Evolutionary conservation across 2,329 filamentous ascomycete genomes (phyloP), one percentile per base, ranked within the genome.

Genomic region (Aspergillus fumigatus): DNA sequence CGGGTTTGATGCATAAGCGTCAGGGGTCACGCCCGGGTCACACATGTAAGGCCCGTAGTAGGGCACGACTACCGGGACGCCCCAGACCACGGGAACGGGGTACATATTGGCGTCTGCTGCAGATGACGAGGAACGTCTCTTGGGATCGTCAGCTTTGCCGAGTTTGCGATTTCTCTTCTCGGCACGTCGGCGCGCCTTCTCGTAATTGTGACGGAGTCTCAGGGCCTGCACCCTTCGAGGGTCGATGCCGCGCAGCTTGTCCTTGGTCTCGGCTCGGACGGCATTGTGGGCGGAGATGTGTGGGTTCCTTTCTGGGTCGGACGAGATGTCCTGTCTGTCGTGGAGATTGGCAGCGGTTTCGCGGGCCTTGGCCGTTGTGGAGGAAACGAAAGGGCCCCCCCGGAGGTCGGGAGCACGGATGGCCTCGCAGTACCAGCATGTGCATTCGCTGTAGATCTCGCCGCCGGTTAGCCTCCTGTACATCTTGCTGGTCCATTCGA

Each of bases 251-350:
- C 49, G 4, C 67, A 63, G 8, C 59, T 53, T 9, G 43, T 62
- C 49, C 3, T 27, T 53, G 3, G 48, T 48, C 7, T 58, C 56
- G 21, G 61, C 64, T 5, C 73, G 73, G 7, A 91, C 84, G 1
- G 88, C 82, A 64, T 86, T 90, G 76, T 93, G 89, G 0, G 87
- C 80, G 0, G 86, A 89, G 59, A 93, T 87, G 67, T 93, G 89
- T 0, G 86, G 82, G 21, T 83, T 84, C 53, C 81, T 83, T 51
- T 82, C 75, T 2, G 79, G 75, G 55, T 82, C 71, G 3, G 75
- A 73, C 0, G 84, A 80, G 0, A 83, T 68, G 25, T 69, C 65
- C 9, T 62, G 51, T 4, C 70, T 64, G 29, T 77, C 71, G 54
- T 79, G 73, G 1, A 78, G 69, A 45, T 65, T 73, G 59, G 81